Evolutionary conservation across 768 basidiomycete species (phyloP), one percentile per base, ranked within the genome.

Genomic region (Leucosporidium scottii): DNA sequence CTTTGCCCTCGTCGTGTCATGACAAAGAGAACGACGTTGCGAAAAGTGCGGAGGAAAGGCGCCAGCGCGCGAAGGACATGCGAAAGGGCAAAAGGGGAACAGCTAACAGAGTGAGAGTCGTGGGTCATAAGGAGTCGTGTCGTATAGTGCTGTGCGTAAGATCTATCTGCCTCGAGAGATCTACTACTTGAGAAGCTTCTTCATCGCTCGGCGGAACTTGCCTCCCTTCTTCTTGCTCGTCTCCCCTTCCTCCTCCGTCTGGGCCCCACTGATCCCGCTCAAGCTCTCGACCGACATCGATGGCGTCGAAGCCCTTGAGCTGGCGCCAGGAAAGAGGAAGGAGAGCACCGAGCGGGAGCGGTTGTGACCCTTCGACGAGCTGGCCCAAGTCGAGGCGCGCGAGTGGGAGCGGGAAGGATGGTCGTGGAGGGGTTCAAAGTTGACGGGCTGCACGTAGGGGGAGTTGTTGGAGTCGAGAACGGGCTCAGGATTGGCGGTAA

Each of bases 61-160:
- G 84, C 84, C 84, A 85, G 73, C 83, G 83, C 28, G 83, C 82
- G 18, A 84, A 84, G 83, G 39, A 44, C 39, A 79, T 84, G 56
- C 76, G 84, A 10, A 82, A 82, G 48, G 82, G 81, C 31, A 80
- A 81, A 34, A 78, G 78, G n/a, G 44, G 84, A 84, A 84, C 84
- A 84, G 73, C 83, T 84, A 70, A 66, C 3, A 67, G 66, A 49
- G 59, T 70, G 21, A 70, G 84, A 74, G 84, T 84, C 74, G 78
- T 84, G 13, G n/a, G 84, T 83, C 6, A 84, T 83, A 1, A 76
- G 84, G 31, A 78, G 84, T 34, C 81, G 80, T 60, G 83, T 84
- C 21, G 78, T 80, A 62, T 84, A 83, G 5, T 4, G 34, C 34
- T 34, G 21, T 34, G 31, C 55, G 55, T 30, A 18, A 21, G 21